phyloP scores from a whole-genome alignment of 768 basidiomycete species.

The Phallus indusiatus region DNA sequence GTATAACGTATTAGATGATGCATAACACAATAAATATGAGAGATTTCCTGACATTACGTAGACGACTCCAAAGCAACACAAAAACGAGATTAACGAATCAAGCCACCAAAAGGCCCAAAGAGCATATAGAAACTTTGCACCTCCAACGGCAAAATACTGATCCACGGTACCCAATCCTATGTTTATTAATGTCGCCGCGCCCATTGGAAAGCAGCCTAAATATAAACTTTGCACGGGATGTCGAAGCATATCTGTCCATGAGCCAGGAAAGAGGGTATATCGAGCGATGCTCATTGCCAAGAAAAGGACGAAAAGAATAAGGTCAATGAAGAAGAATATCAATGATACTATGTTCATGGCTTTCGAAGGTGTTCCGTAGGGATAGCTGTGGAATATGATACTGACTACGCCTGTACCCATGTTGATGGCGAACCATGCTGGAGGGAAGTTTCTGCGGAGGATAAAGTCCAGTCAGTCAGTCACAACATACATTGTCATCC shows the following conservation, averaged over 20 bases:
- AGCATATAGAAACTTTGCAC: slow-evolving; percentile 39
- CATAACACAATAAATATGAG: not conserved
- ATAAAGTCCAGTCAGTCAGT: no score
- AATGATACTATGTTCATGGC: slow-evolving; percentile 35
- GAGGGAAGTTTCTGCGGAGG: slow-evolving; percentile 36
- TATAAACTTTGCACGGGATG: slow-evolving; percentile 45
- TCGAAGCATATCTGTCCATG: slow-evolving; percentile 37
- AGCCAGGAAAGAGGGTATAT: slow-evolving; percentile 41
- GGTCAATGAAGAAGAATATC: slow-evolving; percentile 50
- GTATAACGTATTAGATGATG: slow-evolving; percentile 12
- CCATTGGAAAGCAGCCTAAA: slow-evolving; percentile 48
- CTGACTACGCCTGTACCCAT: slow-evolving; percentile 55
- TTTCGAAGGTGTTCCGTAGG: slow-evolving; percentile 36
- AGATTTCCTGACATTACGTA: slow-evolving; percentile 51
- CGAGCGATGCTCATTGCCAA: slow-evolving; percentile 34
- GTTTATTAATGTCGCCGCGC: slow-evolving; percentile 46
- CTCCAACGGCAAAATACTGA: slow-evolving; percentile 37
- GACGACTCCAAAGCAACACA: slow-evolving; percentile 52
- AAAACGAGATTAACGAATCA: slow-evolving; percentile 43
- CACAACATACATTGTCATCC: not conserved
- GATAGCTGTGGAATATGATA: slow-evolving; percentile 46
- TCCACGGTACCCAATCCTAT: slow-evolving; percentile 39
- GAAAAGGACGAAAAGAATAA: slow-evolving; percentile 44
- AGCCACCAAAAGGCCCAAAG: slow-evolving; percentile 67
- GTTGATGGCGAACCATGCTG: slow-evolving; percentile 45